Evolutionary conservation across 139 green algal genomes (phyloP).

Genomic region (Haematococcus lacustris): DNA sequence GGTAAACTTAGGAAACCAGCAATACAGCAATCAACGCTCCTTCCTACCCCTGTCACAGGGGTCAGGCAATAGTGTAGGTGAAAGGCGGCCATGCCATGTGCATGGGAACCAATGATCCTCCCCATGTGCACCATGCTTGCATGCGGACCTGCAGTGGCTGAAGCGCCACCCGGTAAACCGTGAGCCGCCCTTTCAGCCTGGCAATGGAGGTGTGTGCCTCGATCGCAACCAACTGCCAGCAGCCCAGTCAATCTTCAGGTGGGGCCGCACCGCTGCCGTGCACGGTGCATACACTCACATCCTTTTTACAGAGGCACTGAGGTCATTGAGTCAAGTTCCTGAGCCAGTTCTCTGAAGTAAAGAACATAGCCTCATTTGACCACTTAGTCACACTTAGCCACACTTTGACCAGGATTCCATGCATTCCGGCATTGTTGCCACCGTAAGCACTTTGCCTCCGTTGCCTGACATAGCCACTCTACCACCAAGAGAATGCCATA

Average conservation of each 20-base stretch:
- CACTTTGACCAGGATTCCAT: background rate
- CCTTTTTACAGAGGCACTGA: background rate
- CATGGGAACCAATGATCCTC: too few relatives aligned
- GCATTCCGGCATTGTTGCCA: background rate
- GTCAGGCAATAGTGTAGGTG: too few relatives aligned
- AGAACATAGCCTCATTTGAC: too few relatives aligned
- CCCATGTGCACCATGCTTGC: too few relatives aligned
- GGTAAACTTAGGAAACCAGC: too few relatives aligned
- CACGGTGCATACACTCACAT: background rate
- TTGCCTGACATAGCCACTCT: too few relatives aligned
- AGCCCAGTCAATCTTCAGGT: conserved; percentile 11
- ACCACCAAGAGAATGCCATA: too few relatives aligned
- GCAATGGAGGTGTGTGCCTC: conserved; percentile 9
- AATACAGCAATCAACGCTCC: too few relatives aligned
- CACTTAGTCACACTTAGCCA: too few relatives aligned
- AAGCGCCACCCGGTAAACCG: conserved; percentile 3
- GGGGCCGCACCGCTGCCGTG: background rate
- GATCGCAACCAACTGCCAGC: background rate
- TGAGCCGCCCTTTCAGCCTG: conserved; percentile 13
- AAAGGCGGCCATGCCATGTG: too few relatives aligned
- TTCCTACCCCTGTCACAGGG: too few relatives aligned
- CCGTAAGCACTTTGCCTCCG: background rate
- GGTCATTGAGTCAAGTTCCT: background rate
- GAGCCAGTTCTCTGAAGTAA: background rate
- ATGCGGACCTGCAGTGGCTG: conserved; percentile 1